Base-by-base conservation (phyloP, 306 rosid genomes). In the Delonix regia region DNA sequence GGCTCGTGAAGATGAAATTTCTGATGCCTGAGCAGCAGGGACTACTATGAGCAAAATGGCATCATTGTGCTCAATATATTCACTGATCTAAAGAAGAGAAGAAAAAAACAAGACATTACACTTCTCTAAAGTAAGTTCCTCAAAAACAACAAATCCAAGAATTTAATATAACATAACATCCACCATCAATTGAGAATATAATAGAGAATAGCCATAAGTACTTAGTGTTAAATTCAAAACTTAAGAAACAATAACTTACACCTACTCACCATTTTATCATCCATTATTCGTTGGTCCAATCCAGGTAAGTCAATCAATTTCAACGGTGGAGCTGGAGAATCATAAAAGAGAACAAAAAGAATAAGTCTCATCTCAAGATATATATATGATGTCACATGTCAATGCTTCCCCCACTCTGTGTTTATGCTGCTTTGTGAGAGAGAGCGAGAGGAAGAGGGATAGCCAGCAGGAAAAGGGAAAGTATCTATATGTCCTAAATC, bases 291-390 rank as follows among this genome's bases (percentile, higher is more conserved):
- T 73, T 95, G 99, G 87, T 95, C 98, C 83, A 95, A 76, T 79
- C 99, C 99, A 60, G 99, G 99, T 78, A 95, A 88, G 84, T 95
- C 99, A 82, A 93, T 86, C 94, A 95, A 91, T 79, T 89, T 95
- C 87, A 95, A 79, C 18, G 99, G 91, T 71, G 99, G 98, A 52
- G 96, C 97, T 92, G 97, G 53, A 68, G 74, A 81, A 87, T 64
- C 61, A 59, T 6, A 66, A 74, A 59, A 80, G 19, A 49, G 55
- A 81, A 76, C 41, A 78, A 59, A 33, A 59, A 45, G 65, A 21
- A 44, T 77, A 39, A 82, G 63, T 45, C 25, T 65, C 30, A 39
- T 13, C 25, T 30, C 33, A 30, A 18, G 73, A 66, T 70, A 45
- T 7, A 71, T 41, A 69, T 64, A 27, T 28, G 22, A 66, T 44